Evolutionary conservation across 2,329 filamentous ascomycete genomes (phyloP).

Genomic region (Fusarium fracticaudum): DNA sequence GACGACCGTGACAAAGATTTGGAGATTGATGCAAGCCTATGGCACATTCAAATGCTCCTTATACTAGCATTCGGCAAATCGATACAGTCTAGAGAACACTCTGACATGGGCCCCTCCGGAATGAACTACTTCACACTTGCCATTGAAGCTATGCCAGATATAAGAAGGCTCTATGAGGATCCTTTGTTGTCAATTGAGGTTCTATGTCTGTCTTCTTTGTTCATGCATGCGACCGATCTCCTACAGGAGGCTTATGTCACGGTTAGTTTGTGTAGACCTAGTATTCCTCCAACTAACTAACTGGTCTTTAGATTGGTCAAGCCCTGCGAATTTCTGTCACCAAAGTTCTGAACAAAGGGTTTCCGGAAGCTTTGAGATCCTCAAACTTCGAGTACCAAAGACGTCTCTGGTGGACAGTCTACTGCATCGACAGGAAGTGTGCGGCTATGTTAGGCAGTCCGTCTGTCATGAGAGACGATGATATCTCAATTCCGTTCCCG

Average conservation of each 20-base stretch:
- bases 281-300: neutral
- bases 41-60: slow-evolving; percentile 35
- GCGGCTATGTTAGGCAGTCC: slow-evolving; percentile 30
- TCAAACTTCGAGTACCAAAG: slow-evolving; percentile 27
- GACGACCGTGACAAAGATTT: neutral
- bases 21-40: slow-evolving; percentile 4
- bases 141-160: slow-evolving; percentile 30
- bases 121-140: slow-evolving; percentile 31
- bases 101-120: slow-evolving; percentile 29
- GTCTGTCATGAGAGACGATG: slow-evolving; percentile 27
- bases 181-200: slow-evolving; percentile 34
- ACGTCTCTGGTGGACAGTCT: slow-evolving; percentile 34
- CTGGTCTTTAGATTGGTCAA: slow-evolving; percentile 17
- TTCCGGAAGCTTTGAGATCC: slow-evolving; percentile 25
- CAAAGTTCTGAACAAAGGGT: slow-evolving; percentile 25
- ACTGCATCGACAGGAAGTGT: slow-evolving; percentile 36
- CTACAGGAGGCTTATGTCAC: slow-evolving; percentile 34
- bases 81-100: slow-evolving; percentile 33
- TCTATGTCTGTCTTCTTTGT: slow-evolving; percentile 25
- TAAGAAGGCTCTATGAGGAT: slow-evolving; percentile 27
- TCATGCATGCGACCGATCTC: slow-evolving; percentile 35
- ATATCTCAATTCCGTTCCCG: slow-evolving; percentile 34
- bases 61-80: slow-evolving; percentile 32
- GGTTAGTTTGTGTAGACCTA: neutral
- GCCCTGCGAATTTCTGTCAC: slow-evolving; percentile 30